Evolutionary conservation across 768 basidiomycete species (phyloP).

Genomic region (Russula compacta): DNA sequence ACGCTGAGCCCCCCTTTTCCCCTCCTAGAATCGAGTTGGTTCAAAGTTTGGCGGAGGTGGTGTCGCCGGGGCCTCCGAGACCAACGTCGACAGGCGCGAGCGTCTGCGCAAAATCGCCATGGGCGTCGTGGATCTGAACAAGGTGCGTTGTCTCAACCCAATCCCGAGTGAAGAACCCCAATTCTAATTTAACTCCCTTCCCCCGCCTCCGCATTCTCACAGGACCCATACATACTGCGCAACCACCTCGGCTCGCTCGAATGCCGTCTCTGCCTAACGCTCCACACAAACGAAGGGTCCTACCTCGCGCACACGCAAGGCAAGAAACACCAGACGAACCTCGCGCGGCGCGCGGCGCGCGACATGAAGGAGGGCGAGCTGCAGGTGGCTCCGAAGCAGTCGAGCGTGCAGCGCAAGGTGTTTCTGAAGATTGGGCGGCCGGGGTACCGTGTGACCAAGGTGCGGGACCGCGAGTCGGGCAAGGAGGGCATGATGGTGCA

Average conservation of each 20-base stretch:
- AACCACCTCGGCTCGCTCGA: conserved; percentile 98
- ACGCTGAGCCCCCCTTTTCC: neutral
- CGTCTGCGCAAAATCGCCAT: conserved; percentile 89
- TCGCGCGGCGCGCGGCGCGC: conserved; percentile 92
- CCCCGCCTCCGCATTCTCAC: neutral
- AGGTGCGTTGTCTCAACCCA: conserved; percentile 40
- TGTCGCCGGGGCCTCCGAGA: conserved; percentile 91
- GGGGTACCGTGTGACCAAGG: conserved; percentile 94
- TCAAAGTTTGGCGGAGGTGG: conserved; percentile 95
- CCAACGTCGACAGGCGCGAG: conserved; percentile 91
- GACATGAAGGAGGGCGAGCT: conserved; percentile 92
- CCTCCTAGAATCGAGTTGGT: conserved; percentile 77
- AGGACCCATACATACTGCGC: conserved; percentile 98
- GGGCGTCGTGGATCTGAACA: conserved; percentile 96
- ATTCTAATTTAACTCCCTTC: neutral
- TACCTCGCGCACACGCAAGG: conserved; percentile 99
- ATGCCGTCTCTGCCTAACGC: conserved; percentile 93
- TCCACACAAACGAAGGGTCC: conserved; percentile 99
- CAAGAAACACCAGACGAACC: conserved; percentile 98
- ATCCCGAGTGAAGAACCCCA: neutral
- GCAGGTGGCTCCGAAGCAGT: conserved; percentile 78
- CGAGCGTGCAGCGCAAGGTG: conserved; percentile 78
- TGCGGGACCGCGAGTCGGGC: conserved; percentile 80
- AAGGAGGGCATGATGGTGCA: conserved; percentile 98
- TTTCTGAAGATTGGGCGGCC: conserved; percentile 97